Conservation (phyloP, 768 basidiomycete species). For the Mycena indigotica region DNA sequence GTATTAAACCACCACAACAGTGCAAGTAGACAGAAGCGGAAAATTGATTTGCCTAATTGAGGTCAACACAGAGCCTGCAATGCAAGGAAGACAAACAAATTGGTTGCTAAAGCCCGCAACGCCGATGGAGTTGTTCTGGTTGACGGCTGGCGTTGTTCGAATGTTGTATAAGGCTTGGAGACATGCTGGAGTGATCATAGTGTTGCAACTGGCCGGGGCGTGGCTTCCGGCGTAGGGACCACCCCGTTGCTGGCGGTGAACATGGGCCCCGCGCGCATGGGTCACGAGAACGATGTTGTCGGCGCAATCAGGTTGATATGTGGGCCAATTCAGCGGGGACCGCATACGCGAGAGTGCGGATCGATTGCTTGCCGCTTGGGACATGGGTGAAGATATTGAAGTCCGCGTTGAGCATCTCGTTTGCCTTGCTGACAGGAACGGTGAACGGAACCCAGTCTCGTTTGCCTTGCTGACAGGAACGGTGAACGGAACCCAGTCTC, state of each 20-base stretch:
- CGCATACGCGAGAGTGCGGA: slow-evolving; percentile 31
- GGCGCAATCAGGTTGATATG: slow-evolving; percentile 31
- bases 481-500: too few species aligned
- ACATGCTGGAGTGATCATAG: too few species aligned
- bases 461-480: too few species aligned
- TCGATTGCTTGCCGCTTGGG: slow-evolving; percentile 23
- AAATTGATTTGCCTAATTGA: slow-evolving; percentile 30
- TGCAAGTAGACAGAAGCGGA: slow-evolving; percentile 29
- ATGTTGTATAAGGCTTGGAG: too few species aligned
- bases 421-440: too few species aligned
- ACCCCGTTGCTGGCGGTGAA: neutral
- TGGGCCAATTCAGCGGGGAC: slow-evolving; percentile 25
- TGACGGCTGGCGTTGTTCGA: too few species aligned
- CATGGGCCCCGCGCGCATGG: slow-evolving; percentile 1
- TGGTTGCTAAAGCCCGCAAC: too few species aligned
- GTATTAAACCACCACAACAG: slow-evolving; percentile 23
- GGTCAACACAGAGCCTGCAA: slow-evolving; percentile 22
- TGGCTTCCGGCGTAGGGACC: neutral
- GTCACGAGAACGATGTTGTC: slow-evolving; percentile 24
- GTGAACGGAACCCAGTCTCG: too few species aligned
- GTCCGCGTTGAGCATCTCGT: slow-evolving; percentile 26
- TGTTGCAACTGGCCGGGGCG: too few species aligned
- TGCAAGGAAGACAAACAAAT: neutral
- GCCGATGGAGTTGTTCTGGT: too few species aligned
- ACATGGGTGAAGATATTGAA: slow-evolving; percentile 22